Base-by-base conservation (phyloP, 139 green algal genomes). In the Chlamydomonas sp. region DNA sequence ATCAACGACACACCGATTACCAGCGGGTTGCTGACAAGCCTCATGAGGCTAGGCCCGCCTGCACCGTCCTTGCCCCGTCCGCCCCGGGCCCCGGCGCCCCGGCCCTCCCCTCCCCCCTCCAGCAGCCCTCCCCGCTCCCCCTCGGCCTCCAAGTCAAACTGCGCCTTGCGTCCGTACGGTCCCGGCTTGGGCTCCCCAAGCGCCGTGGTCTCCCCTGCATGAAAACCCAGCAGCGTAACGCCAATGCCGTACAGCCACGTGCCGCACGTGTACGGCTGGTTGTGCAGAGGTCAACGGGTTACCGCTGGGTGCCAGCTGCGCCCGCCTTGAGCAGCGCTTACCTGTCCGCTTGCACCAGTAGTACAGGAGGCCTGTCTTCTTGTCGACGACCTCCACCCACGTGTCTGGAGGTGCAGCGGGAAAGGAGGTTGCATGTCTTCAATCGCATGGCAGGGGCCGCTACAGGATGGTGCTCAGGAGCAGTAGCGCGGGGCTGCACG, bases 301-400 rank as follows among this genome's bases (percentile, higher is more conserved):
- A 10, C 20, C 71, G 18, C 71, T 20, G 2, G 4, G 6, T 9
- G 31, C 71, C 71, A 18, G 3, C 10, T 77, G 20, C 18, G 6
- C 16, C 60, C 31, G 8, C 62, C n/a, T 18, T 12, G 10, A 76
- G 67, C 12, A 49, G 31, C 31, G 66, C 84, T 1, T 63, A 88
- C 84, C 84, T 83, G 84, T 88, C 12, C 84, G 63, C 20, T 61
- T 77, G 75, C 84, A 88, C 84, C 84, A 88, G 57, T 83, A 88
- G 20, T 88, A 88, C 2, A 88, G 68, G 0, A 88, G 84, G 4
- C 84, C 84, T 1, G 84, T 88, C 58, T 31, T n/a, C 74, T 88
- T 88, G 75, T 88, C 84, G 63, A 88, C 84, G 4, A 88, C 83
- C 83, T 80, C 83, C 2, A 64, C 59, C 83, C 83, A 87, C 16